Base-by-base conservation (phyloP, 148 eudicot genomes). In the Camellia lanceoleosa region DNA sequence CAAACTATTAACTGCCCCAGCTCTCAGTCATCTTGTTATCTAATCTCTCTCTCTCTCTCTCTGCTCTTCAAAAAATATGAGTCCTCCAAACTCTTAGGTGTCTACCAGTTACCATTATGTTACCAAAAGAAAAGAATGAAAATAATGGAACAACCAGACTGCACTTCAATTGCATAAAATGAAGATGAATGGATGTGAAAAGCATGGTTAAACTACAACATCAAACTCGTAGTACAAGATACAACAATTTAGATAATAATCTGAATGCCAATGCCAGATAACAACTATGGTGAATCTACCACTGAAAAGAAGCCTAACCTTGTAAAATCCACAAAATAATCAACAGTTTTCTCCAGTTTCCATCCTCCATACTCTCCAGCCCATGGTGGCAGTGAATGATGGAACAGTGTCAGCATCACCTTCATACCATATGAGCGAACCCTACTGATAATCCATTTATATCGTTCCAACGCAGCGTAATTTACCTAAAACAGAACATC, bases 331-430 rank as follows among this genome's bases (percentile, higher is more conserved):
- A 96, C 80, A 83, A 94, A 96, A 84, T 96, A 96, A 76, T 91
- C 95, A 73, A 92, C 97, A 10, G 99, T 96, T 81, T 94, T 96
- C 87, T 96, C 98, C 78, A 91, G 78, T 76, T 85, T 96, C 99
- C 99, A 96, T 71, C 99, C 99, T 78, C 99, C 99, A 83, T 94
- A 96, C 75, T 94, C 98, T 78, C 94, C 98, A 70, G 99, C 99
- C 99, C 99, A 94, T 63, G 97, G 92, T 49, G 98, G 99, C 82
- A 96, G 89, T 61, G 99, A 96, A 81, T 96, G 99, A 78, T 96
- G 99, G 81, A 96, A 96, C 80, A 96, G 79, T 76, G 99, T 96
- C 77, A 96, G 82, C 99, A 96, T 96, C 72, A 96, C 99, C 86
- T 96, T 96, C 99, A 96, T 93, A 83, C 95, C 98, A 84, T 90